Conservation (phyloP, 768 basidiomycete species). For the Mycena floridula region DNA sequence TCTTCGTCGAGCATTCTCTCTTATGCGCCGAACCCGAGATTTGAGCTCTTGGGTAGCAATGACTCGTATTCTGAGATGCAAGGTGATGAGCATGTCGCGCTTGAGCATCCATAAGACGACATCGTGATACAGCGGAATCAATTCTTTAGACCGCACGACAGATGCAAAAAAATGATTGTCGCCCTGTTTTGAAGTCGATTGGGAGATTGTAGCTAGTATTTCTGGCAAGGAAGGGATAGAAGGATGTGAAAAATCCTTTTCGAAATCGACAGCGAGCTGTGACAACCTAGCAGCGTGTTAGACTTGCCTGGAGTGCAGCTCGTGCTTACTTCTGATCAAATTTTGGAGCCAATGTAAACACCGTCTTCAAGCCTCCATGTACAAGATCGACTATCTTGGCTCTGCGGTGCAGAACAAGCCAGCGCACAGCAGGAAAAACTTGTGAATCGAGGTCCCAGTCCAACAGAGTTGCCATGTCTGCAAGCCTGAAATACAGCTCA, state of each 20-base stretch:
- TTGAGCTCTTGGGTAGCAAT: constrained; percentile 78
- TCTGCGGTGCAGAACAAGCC: constrained; percentile 85
- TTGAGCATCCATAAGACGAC: constrained; percentile 91
- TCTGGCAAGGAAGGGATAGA: constrained; percentile 65
- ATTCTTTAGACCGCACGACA: constrained; percentile 63
- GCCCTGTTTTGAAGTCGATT: constrained; percentile 53
- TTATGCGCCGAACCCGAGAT: constrained; percentile 46
- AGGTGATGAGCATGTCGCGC: constrained; percentile 75
- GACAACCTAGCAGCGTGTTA: constrained; percentile 34
- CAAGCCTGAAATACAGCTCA: constrained; percentile 39
- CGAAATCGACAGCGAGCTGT: constrained; percentile 54
- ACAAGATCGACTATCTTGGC: constrained; percentile 88
- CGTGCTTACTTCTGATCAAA: constrained; percentile 53
- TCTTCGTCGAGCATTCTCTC: constrained; percentile 29
- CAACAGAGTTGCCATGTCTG: constrained; percentile 72
- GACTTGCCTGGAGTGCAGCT: constrained; percentile 5
- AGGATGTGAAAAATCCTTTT: constrained; percentile 48
- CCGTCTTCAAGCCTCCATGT: constrained; percentile 70
- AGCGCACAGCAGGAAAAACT: constrained; percentile 85
- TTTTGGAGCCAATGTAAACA: constrained; percentile 69
- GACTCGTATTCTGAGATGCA: constrained; percentile 82
- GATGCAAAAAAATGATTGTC: constrained; percentile 78
- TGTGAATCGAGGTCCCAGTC: constrained; percentile 83
- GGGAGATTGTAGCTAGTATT: constrained; percentile 72
- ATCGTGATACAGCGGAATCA: constrained; percentile 66